Evolutionary conservation across 1,284 basidiomycete species (phyloP).

Genomic region (Ustilago esculenta): DNA sequence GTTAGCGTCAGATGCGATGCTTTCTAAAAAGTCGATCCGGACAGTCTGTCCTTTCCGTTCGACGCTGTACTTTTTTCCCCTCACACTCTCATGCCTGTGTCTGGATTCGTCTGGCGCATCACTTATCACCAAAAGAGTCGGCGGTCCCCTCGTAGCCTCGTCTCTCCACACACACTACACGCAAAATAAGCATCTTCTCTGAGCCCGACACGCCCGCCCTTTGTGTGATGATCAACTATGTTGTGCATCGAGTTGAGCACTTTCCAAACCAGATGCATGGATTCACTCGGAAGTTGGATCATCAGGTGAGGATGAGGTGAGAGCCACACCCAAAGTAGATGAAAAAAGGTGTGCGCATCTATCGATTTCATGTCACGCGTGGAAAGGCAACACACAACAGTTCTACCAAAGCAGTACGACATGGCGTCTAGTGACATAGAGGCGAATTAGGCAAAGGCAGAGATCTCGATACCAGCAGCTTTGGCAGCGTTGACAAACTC

Average conservation of each 20-base stretch:
- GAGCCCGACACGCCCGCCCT: constrained; percentile 4
- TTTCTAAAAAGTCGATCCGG: constrained; percentile 20
- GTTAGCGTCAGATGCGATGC: constrained; percentile 16
- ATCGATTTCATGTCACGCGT: too few species aligned
- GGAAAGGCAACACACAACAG: not conserved
- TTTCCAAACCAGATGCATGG: too few species aligned
- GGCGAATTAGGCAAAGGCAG: constrained; percentile 52
- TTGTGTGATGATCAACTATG: too few species aligned
- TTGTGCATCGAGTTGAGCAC: too few species aligned
- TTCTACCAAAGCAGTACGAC: constrained; percentile 1
- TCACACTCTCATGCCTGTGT: constrained; percentile 9
- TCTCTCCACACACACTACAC: constrained; percentile 18
- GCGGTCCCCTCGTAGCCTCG: not conserved
- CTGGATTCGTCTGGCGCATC: constrained; percentile 7
- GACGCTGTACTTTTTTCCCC: constrained; percentile 45
- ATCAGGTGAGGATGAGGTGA: too few species aligned
- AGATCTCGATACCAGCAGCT: constrained; percentile 53
- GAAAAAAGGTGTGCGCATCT: constrained; percentile 1
- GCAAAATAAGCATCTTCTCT: constrained; percentile 41
- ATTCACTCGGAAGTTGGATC: too few species aligned
- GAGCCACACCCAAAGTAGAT: too few species aligned
- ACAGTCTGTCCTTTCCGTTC: not conserved
- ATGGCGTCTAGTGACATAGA: not conserved
- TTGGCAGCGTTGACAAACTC: constrained; percentile 71
- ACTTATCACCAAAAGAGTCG: constrained; percentile 18